These are phyloP conservation scores for Botrytis cinerea DNA, from an alignment of 2,329 filamentous ascomycete genomes.

Conservation along the genomic window DNA sequence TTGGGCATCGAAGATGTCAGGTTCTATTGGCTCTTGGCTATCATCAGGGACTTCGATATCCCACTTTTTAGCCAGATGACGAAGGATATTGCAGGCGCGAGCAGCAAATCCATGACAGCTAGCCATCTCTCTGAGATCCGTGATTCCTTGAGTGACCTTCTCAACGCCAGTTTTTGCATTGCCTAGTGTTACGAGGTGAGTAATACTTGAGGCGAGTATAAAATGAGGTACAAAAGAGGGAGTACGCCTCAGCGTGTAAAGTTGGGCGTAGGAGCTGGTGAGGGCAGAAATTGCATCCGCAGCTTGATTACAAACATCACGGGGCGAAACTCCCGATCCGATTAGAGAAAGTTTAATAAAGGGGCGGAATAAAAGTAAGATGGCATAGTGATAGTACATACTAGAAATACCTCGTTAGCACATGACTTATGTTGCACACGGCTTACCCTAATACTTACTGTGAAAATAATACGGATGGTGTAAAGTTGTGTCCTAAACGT, in stretches of 20 bases:
- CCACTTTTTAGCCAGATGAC: conserved; percentile 60
- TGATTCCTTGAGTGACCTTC: conserved; percentile 55
- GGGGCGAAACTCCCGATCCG: conserved; percentile 36
- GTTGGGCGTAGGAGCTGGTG: conserved; percentile 38
- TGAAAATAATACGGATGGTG: conserved; percentile 70
- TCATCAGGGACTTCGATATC: conserved; percentile 54
- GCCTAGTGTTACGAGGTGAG: conserved; percentile 36
- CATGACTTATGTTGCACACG: no score
- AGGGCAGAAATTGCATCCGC: conserved; percentile 42
- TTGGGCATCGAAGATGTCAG: conserved; percentile 40
- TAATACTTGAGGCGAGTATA: conserved; percentile 37
- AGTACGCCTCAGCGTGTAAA: conserved; percentile 41
- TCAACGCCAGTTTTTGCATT: conserved; percentile 39
- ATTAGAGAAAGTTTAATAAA: conserved; percentile 46
- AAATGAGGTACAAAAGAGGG: conserved; percentile 42
- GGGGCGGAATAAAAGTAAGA: conserved; percentile 73
- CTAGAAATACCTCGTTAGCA: conserved; percentile 42
- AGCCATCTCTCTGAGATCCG: conserved; percentile 61
- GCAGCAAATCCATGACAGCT: conserved; percentile 43
- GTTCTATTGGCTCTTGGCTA: conserved; percentile 36
- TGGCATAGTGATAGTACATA: conserved; percentile 71
- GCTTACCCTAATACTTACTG: conserved; percentile 57
- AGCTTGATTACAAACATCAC: conserved; percentile 41
- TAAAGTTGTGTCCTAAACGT: conserved; percentile 66
- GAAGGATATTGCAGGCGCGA: conserved; percentile 49